These are phyloP conservation scores for Alternaria postmessia DNA, from an alignment of 2,329 filamentous ascomycete genomes.

Conservation along the genomic window DNA sequence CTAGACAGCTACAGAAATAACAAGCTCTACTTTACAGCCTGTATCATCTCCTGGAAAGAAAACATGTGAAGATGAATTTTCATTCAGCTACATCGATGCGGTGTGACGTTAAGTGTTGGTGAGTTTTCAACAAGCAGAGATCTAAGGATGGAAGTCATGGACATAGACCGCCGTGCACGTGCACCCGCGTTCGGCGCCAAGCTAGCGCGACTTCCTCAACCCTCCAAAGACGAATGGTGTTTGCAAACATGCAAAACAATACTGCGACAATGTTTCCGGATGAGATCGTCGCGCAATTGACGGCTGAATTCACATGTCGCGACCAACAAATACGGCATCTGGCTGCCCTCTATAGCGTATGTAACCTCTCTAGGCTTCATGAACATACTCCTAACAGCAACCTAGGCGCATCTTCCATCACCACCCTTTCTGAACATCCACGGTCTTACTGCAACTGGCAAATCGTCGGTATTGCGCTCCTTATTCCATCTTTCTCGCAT, in stretches of 20 bases:
- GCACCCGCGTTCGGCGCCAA: constrained; percentile 26
- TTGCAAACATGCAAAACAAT: neutral
- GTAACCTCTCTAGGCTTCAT: constrained; percentile 5
- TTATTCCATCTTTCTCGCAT: constrained; percentile 65
- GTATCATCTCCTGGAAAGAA: no score
- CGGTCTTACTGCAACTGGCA: constrained; percentile 87
- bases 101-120: no score
- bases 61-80: no score
- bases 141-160: neutral
- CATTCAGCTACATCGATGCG: no score
- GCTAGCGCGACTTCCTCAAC: constrained; percentile 25
- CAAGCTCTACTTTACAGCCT: no score
- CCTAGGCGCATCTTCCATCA: constrained; percentile 70
- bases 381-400: constrained; percentile 23
- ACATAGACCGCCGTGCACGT: constrained; percentile 21
- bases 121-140: neutral
- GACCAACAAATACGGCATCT: constrained; percentile 59
- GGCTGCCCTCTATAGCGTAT: constrained; percentile 55
- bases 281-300: constrained; percentile 47
- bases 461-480: constrained; percentile 73
- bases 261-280: constrained; percentile 48
- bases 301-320: constrained; percentile 52
- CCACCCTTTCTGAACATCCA: constrained; percentile 80
- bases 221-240: neutral
- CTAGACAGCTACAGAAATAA: no score